Evolutionary conservation across 2,329 filamentous ascomycete genomes (phyloP).

Genomic region (Curvularia sp.): DNA sequence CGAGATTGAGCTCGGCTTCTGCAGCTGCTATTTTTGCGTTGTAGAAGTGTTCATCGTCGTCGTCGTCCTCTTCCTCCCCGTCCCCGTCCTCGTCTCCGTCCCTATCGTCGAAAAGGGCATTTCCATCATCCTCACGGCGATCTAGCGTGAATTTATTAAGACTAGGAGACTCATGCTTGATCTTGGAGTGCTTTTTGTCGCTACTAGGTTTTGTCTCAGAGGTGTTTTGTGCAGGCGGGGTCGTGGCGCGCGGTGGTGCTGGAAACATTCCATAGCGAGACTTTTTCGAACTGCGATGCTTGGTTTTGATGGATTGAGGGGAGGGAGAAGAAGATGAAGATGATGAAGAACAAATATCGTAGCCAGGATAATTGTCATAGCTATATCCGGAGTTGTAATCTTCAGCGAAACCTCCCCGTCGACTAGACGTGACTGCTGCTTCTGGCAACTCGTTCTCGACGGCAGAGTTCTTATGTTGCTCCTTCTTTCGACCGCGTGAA

Average conservation of each 20-base stretch:
- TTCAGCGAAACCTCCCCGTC: too few relatives aligned
- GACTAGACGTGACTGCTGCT: too few relatives aligned
- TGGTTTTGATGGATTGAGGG: background rate
- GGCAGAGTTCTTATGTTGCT: background rate
- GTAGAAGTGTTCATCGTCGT: constrained; percentile 1
- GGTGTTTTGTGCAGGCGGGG: too few relatives aligned
- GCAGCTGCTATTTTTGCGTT: constrained; percentile 23
- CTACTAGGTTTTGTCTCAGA: background rate
- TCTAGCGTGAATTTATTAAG: background rate
- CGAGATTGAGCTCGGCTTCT: constrained; percentile 27
- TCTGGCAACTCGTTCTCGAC: background rate
- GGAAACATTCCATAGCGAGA: constrained; percentile 1
- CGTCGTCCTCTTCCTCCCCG: background rate
- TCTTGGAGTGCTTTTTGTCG: background rate
- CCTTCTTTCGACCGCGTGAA: background rate
- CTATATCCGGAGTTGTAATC: background rate
- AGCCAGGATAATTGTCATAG: background rate
- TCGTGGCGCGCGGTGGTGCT: background rate
- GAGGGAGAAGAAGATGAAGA: background rate
- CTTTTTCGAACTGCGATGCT: background rate
- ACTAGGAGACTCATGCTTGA: background rate
- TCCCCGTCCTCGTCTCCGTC: background rate
- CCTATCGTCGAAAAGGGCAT: background rate
- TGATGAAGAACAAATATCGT: background rate
- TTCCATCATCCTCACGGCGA: background rate